Base-by-base conservation (phyloP, 768 basidiomycete genomes). In the Pisolithus albus region DNA sequence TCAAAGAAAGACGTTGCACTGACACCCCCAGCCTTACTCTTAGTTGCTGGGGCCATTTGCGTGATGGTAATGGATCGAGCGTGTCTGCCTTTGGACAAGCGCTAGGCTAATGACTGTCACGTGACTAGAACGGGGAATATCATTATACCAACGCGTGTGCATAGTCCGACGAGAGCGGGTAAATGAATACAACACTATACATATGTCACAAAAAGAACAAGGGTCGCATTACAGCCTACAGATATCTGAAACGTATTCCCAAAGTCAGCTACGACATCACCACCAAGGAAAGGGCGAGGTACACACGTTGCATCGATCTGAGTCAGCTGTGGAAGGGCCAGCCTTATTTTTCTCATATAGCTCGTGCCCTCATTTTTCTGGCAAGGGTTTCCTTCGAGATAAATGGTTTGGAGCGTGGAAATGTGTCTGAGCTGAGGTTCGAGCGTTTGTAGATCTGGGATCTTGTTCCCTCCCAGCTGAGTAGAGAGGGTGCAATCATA, bases 261-360 rank as follows among this genome's bases (percentile, higher is more conserved):
- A 55, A 51, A 54, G 24, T 56, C 56, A 36, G 41, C 26, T 18
- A 23, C 11, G 30, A 8, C 45, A 18, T 62, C 15, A 63, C 52
- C 2, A 19, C 44, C n/a, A 4, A 21, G 36, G 5, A 16, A 18
- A 5, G 34, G n/a, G 4, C 23, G 13, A 26, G 37, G n/a, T 37
- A 83, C 92, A 56, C 62, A 97, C 86, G 89, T 97, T 39, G 96
- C 96, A 69, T 99, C 96, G 47, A 99, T 85, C 70, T 99, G 96
- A 61, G 82, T 81, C 51, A 98, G 69, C 60, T 95, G 90, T 0
- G 94, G 94, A 19, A 96, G 72, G 3, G 84, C 83, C 37, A 98
- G 70, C 65, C 88, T 91, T 49, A 98, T 77, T 72, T 96, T 99
- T 49, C 95, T 75, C 59, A 92, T 73, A 65, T 98, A 99, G 19